phyloP scores from a whole-genome alignment of 192 early-diverging fungal species.

The Thamnidium elegans region DNA sequence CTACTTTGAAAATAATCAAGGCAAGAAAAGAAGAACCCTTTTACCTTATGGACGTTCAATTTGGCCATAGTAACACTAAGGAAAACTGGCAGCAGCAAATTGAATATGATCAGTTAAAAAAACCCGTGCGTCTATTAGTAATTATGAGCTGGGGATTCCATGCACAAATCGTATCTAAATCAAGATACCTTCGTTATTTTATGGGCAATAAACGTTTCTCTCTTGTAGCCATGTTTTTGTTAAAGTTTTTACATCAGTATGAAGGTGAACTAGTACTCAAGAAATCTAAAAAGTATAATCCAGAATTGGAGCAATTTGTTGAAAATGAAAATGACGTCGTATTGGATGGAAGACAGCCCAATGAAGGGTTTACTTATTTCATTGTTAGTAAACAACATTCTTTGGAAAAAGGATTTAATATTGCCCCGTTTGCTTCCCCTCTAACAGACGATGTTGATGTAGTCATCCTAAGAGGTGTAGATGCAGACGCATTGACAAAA shows the following conservation, averaged over 20 bases:
- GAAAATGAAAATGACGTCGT: background rate
- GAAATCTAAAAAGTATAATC: conserved; percentile 29
- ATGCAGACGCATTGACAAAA: conserved; percentile 30
- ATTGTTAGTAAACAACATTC: conserved; percentile 43
- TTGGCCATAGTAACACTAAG: conserved; percentile 15
- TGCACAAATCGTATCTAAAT: conserved; percentile 49
- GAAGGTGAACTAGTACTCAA: conserved; percentile 33
- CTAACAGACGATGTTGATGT: conserved; percentile 44
- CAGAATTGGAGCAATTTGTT: background rate
- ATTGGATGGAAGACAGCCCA: conserved; percentile 12
- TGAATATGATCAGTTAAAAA: background rate
- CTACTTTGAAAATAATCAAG: conserved; percentile 33
- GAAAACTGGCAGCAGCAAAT: conserved; percentile 30
- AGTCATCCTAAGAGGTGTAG: conserved; percentile 35
- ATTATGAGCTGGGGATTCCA: conserved; percentile 54
- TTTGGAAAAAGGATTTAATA: conserved; percentile 47
- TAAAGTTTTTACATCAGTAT: conserved; percentile 41
- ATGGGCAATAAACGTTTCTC: conserved; percentile 48
- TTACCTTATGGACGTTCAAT: conserved; percentile 33
- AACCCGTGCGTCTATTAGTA: conserved; percentile 27
- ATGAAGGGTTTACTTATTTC: conserved; percentile 42
- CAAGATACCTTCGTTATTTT: conserved; percentile 39
- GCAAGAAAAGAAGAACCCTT: conserved; percentile 29
- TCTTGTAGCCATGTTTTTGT: conserved; percentile 40
- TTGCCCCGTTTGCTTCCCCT: conserved; percentile 44